Percentiles rank a stretch among this genome's conserved stretches.
phyloP scores from a whole-genome alignment of 495 filamentous ascomycete genomes.

The Collariella sp. region DNA sequence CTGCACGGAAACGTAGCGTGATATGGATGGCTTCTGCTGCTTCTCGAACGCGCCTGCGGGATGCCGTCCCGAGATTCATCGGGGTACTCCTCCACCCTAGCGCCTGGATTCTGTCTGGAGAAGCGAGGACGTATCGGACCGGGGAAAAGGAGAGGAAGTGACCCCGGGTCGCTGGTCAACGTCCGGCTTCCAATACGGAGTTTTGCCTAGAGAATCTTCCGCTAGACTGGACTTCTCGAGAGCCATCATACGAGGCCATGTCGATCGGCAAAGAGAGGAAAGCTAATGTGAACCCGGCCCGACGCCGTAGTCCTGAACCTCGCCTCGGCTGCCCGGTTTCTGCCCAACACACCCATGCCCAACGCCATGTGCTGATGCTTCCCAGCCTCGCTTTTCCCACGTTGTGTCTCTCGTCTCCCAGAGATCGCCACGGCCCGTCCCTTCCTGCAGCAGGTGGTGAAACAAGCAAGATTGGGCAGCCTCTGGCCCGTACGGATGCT shows the following conservation, averaged over 20 bases:
- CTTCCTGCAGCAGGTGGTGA: conserved; percentile 3
- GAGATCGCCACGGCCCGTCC: not conserved
- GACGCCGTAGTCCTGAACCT: too few relatives aligned
- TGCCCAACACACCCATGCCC: not conserved
- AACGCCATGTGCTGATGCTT: not conserved
- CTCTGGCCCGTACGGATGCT: not conserved
- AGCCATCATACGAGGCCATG: too few relatives aligned
- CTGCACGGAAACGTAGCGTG: not conserved
- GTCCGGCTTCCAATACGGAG: too few relatives aligned
- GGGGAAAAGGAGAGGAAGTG: too few relatives aligned
- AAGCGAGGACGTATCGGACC: too few relatives aligned
- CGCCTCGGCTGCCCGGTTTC: not conserved
- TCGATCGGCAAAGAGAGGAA: too few relatives aligned
- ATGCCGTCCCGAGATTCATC: not conserved
- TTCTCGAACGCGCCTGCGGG: not conserved
- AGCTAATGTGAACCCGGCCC: too few relatives aligned
- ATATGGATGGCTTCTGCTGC: not conserved
- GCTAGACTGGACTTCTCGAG: too few relatives aligned
- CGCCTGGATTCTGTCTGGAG: too few relatives aligned
- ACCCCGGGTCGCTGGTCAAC: too few relatives aligned
- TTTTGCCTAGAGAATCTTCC: too few relatives aligned
- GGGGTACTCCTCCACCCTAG: too few relatives aligned
- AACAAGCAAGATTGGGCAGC: not conserved
- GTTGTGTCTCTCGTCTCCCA: not conserved
- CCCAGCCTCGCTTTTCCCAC: not conserved